These are phyloP conservation scores for Saccharomyces pastorianus DNA, from an alignment of 1,139 yeast species.

Conservation along the genomic window DNA sequence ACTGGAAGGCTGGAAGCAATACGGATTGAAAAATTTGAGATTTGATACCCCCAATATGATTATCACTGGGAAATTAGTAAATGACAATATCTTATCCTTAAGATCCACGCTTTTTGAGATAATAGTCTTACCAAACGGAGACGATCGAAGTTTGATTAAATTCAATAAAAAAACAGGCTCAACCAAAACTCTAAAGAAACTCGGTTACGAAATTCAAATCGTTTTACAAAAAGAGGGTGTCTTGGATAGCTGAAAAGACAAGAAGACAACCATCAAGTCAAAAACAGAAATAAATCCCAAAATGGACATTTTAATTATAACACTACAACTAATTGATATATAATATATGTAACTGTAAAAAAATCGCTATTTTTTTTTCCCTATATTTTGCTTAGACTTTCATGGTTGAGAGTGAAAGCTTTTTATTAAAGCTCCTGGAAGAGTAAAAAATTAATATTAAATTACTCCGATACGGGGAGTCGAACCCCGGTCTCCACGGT, in stretches of 20 bases:
- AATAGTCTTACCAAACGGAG: conserved; percentile 35
- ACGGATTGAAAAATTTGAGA: conserved; percentile 53
- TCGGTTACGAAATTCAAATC: conserved; percentile 40
- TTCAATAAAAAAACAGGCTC: conserved; percentile 56
- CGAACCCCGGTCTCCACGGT: conserved; percentile 1
- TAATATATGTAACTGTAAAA: neutral
- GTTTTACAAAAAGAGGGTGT: conserved; percentile 38
- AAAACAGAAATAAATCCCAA: neutral
- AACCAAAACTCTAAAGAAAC: conserved; percentile 49
- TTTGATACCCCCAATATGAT: conserved; percentile 39
- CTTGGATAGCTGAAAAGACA: conserved; percentile 8
- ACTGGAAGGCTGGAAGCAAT: conserved; percentile 59
- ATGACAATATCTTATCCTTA: conserved; percentile 51
- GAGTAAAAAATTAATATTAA: too few species aligned
- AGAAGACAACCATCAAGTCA: too few species aligned
- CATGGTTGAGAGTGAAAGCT: too few species aligned
- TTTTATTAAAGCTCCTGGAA: too few species aligned
- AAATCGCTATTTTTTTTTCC: too few species aligned
- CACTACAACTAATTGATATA: neutral
- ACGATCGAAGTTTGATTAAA: conserved; percentile 40
- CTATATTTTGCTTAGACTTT: too few species aligned
- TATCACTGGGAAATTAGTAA: conserved; percentile 54
- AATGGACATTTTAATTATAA: neutral
- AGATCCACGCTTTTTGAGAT: conserved; percentile 60
- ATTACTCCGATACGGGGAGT: neutral